These are phyloP conservation scores for Eudorina sp. DNA, from an alignment of 139 green algal genomes.

Conservation along the genomic window DNA sequence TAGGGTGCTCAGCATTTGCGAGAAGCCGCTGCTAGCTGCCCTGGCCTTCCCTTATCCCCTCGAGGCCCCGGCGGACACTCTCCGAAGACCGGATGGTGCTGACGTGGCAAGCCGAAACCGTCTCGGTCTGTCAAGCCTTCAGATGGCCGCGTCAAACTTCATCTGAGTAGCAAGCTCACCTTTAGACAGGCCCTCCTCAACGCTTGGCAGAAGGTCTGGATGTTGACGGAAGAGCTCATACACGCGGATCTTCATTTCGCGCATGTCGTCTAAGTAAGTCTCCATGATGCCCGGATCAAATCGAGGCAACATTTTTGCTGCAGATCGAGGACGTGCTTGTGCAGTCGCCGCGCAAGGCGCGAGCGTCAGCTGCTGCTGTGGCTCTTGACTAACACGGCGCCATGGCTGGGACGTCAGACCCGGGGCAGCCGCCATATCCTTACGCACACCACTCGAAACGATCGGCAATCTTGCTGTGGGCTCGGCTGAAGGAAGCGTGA, in stretches of 20 bases:
- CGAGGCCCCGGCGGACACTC: no score
- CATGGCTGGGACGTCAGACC: not conserved
- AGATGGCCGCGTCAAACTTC: not conserved
- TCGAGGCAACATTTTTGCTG: slow-evolving; percentile 21
- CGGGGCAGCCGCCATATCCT: slow-evolving; percentile 9
- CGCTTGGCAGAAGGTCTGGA: slow-evolving; percentile 80
- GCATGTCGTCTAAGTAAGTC: slow-evolving; percentile 47
- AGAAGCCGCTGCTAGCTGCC: no score
- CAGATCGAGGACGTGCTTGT: not conserved
- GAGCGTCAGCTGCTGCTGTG: slow-evolving; percentile 11
- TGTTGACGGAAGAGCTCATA: slow-evolving; percentile 74
- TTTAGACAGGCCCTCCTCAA: slow-evolving; percentile 82
- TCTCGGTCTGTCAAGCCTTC: not conserved
- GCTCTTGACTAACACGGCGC: not conserved
- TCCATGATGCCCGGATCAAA: slow-evolving; percentile 50
- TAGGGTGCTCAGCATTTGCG: no score
- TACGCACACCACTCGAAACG: no score
- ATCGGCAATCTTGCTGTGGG: no score
- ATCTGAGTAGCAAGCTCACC: no score
- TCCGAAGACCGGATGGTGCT: no score
- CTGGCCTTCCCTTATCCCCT: no score
- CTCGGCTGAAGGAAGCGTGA: no score
- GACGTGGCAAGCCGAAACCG: no score
- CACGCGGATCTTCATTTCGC: slow-evolving; percentile 50
- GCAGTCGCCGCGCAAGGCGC: not conserved